phyloP scores from a whole-genome alignment of 2,329 filamentous ascomycete genomes.

The Aspergillus viridinutans region DNA sequence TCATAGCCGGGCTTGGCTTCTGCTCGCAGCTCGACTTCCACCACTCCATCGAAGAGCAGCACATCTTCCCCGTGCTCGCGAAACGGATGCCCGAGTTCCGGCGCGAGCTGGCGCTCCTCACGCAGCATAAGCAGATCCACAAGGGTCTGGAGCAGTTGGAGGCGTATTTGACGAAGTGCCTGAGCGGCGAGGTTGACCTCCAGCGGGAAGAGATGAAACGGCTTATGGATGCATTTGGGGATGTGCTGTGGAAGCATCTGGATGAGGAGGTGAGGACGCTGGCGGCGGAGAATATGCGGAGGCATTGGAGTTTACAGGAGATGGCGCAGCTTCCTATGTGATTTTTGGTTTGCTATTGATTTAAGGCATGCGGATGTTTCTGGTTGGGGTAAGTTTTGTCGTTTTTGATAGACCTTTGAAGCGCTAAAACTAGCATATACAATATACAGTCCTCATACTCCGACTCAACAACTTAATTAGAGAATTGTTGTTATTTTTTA shows the following conservation, averaged over 20 bases:
- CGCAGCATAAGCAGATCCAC: constrained; percentile 77
- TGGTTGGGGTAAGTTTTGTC: not conserved
- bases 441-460: not conserved
- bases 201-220: constrained; percentile 57
- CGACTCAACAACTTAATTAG: not conserved
- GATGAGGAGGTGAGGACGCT: constrained; percentile 78
- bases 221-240: constrained; percentile 73
- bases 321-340: constrained; percentile 67
- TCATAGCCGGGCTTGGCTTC: constrained; percentile 66
- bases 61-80: constrained; percentile 76
- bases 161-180: constrained; percentile 61
- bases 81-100: constrained; percentile 74
- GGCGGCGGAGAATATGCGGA: constrained; percentile 81
- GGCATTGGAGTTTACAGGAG: constrained; percentile 74
- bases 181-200: constrained; percentile 58
- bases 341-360: not conserved
- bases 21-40: constrained; percentile 67
- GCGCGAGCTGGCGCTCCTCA: constrained; percentile 60
- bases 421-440: not conserved
- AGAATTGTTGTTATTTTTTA: no score
- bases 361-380: not conserved
- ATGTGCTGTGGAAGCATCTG: constrained; percentile 75
- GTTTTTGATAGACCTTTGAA: not conserved
- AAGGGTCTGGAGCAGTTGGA: constrained; percentile 65
- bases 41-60: constrained; percentile 76